Conservation (phyloP, 306 rosid species). For the Fragaria ananassa region DNA sequence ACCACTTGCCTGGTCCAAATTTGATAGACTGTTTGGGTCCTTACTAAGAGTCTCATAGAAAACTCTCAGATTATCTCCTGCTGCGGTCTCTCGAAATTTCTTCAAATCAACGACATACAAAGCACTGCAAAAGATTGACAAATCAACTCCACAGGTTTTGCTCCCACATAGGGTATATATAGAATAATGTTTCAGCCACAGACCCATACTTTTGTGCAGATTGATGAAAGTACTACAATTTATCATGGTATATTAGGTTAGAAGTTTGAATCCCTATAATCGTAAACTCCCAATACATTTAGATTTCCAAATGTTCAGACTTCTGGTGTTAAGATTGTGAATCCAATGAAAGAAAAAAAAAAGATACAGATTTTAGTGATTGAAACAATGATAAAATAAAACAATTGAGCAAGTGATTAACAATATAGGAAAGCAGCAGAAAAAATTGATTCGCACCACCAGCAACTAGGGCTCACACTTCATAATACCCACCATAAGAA, state of each 20-base stretch:
- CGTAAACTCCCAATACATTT: not conserved
- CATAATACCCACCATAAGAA: not conserved
- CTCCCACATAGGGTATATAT: not conserved
- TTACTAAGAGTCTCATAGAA: constrained; percentile 96
- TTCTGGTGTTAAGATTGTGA: not conserved
- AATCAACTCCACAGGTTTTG: constrained; percentile 7
- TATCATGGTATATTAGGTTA: not conserved
- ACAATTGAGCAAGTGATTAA: not conserved
- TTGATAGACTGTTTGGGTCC: constrained; percentile 95
- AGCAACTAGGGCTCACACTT: not conserved
- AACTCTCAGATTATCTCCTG: constrained; percentile 99
- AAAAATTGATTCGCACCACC: not conserved
- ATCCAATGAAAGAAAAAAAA: not conserved
- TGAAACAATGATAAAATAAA: not conserved
- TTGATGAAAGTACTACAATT: not conserved
- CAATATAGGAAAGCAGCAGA: not conserved
- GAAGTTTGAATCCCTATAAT: not conserved
- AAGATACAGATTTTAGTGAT: not conserved
- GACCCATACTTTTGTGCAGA: not conserved
- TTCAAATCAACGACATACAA: constrained; percentile 91
- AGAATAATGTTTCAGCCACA: not conserved
- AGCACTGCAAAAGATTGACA: constrained; percentile 58
- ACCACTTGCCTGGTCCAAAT: constrained; percentile 88
- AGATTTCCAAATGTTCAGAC: not conserved
- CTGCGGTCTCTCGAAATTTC: constrained; percentile 95